Evolutionary conservation across 768 basidiomycete genomes (phyloP).

Genomic region (Kwoniella europaea): DNA sequence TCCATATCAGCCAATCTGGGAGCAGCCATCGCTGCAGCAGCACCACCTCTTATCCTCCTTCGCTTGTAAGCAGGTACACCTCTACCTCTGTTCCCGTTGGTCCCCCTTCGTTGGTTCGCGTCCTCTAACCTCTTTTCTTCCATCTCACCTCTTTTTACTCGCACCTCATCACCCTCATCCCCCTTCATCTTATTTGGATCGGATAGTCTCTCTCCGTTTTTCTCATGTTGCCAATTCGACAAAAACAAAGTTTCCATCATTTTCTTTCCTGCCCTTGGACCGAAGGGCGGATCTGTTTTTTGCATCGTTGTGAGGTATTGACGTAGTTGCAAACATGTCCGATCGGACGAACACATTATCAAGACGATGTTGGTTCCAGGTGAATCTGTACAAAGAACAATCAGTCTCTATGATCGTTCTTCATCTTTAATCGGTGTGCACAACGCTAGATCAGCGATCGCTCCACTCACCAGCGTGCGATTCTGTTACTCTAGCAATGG

Average conservation of each 20-base stretch:
- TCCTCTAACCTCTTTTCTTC: conserved; percentile 35
- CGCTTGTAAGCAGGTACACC: conserved; percentile 47
- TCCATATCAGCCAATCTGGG: conserved; percentile 30
- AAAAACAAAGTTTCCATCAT: conserved; percentile 76
- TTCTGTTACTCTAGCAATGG: conserved; percentile 57
- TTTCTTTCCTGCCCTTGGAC: conserved; percentile 63
- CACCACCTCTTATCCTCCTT: conserved; percentile 42
- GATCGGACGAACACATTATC: conserved; percentile 82
- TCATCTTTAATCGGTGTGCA: no score
- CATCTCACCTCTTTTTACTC: conserved; percentile 38
- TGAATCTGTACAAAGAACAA: conserved; percentile 39
- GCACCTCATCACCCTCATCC: conserved; percentile 35
- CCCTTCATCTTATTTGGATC: conserved; percentile 34
- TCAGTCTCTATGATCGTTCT: not conserved
- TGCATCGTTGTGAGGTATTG: conserved; percentile 75
- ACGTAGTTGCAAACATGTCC: conserved; percentile 73
- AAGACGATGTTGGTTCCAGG: conserved; percentile 77
- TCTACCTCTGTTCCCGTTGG: conserved; percentile 20
- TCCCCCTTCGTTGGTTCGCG: conserved; percentile 11
- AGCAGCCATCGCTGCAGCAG: conserved; percentile 27
- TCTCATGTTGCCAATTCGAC: conserved; percentile 53
- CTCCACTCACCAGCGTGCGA: conserved; percentile 40
- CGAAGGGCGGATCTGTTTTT: conserved; percentile 47
- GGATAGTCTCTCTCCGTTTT: conserved; percentile 39
- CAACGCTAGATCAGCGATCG: not conserved